These are phyloP conservation scores for Annulohypoxylon stygium DNA, from an alignment of 495 filamentous ascomycete genomes.

Conservation along the genomic window DNA sequence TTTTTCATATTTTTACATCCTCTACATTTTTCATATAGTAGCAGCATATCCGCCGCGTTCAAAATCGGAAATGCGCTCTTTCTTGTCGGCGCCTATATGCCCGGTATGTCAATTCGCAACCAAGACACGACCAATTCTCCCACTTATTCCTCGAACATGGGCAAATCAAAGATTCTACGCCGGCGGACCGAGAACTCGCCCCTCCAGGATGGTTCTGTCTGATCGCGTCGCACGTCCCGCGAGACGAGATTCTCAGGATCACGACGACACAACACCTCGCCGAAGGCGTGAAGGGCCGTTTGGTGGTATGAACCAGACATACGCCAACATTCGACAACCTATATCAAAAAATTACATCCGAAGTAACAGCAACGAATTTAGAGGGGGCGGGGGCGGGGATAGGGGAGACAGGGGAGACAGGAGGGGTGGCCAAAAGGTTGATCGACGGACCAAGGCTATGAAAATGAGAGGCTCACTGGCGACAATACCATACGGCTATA, in stretches of 20 bases:
- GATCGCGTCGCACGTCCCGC: conserved; percentile 70
- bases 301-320: conserved; percentile 81
- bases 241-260: conserved; percentile 56
- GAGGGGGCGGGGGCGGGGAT: conserved; percentile 53
- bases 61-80: conserved; percentile 35
- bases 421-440: conserved; percentile 54
- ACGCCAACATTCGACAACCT: conserved; percentile 57
- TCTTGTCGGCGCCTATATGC: conserved; percentile 47
- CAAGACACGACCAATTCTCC: conserved; percentile 13
- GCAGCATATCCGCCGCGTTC: conserved; percentile 1
- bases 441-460: conserved; percentile 76
- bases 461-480: conserved; percentile 91
- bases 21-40: too few species aligned
- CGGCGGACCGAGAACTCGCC: conserved; percentile 57
- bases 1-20: not conserved
- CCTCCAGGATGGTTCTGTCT: conserved; percentile 86
- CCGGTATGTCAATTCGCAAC: conserved; percentile 48
- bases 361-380: conserved; percentile 36
- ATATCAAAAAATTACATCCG: conserved; percentile 51
- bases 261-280: conserved; percentile 51
- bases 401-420: not conserved
- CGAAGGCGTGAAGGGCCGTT: conserved; percentile 72
- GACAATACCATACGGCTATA: conserved; percentile 77
- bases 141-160: conserved; percentile 50
- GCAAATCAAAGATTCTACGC: conserved; percentile 52